Evolutionary conservation across 2,329 filamentous ascomycete genomes (phyloP).

Genomic region (Chrysoporthe puriensis): DNA sequence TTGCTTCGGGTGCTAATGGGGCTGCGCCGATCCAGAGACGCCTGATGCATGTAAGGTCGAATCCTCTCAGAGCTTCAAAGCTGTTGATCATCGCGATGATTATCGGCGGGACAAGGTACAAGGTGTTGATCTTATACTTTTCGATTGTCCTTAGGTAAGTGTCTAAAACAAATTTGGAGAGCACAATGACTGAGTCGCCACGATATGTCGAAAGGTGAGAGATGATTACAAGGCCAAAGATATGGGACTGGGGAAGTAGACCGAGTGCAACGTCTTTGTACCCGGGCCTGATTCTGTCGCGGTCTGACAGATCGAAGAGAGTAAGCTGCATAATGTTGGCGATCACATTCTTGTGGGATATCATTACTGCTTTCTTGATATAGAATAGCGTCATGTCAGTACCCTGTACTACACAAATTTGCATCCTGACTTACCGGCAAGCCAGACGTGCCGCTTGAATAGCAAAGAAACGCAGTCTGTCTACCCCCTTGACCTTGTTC

Average conservation of each 20-base stretch:
- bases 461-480: slow-evolving; percentile 69
- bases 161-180: not conserved
- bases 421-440: slow-evolving; percentile 53
- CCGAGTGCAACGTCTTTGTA: not conserved
- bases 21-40: slow-evolving; percentile 1
- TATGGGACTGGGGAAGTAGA: not conserved
- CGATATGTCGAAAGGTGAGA: slow-evolving; percentile 5
- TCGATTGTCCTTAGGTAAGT: not conserved
- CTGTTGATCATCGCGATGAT: not conserved
- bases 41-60: not conserved
- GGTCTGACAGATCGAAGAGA: slow-evolving; percentile 1
- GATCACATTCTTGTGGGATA: not conserved
- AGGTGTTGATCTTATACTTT: not conserved
- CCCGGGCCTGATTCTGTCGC: not conserved
- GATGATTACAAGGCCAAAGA: not conserved
- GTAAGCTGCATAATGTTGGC: slow-evolving; percentile 6
- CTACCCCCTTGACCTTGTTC: slow-evolving; percentile 58
- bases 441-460: slow-evolving; percentile 72
- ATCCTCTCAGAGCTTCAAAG: not conserved
- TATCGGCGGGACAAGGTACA: not conserved
- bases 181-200: not conserved
- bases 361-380: slow-evolving; percentile 1
- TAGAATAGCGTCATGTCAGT: not conserved
- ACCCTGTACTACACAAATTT: not conserved
- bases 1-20: not conserved